Conservation (phyloP, 1,284 basidiomycete species). For the Coriolopsis trogii region DNA sequence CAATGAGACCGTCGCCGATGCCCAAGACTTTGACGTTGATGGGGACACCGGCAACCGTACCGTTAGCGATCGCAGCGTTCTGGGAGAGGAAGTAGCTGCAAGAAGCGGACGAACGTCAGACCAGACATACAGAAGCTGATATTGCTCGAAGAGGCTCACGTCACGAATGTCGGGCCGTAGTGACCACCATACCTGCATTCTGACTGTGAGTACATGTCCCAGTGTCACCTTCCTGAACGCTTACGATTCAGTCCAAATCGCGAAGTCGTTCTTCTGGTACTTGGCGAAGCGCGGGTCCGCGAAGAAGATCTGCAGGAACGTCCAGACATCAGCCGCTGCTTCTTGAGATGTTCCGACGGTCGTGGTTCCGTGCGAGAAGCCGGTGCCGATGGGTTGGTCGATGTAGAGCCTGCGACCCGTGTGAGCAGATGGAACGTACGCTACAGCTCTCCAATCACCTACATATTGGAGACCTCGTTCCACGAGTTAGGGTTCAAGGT, state of each 20-base stretch:
- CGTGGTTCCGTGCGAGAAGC: conserved; percentile 57
- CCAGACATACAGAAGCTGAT: neutral
- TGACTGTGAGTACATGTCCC: neutral
- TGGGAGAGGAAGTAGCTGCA: conserved; percentile 57
- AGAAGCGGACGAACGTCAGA: neutral
- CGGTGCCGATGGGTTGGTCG: conserved; percentile 64
- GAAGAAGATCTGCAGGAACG: conserved; percentile 68
- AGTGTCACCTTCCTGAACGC: neutral
- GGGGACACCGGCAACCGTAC: conserved; percentile 44
- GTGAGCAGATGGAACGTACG: neutral
- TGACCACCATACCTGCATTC: conserved; percentile 56
- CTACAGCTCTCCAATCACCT: conserved; percentile 2
- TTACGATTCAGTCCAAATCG: conserved; percentile 64
- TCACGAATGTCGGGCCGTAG: conserved; percentile 63
- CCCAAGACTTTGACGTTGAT: conserved; percentile 65
- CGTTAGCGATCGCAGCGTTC: conserved; percentile 55
- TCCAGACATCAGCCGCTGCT: conserved; percentile 60
- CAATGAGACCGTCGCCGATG: conserved; percentile 66
- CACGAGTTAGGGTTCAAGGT: conserved; percentile 61
- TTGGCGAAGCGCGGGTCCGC: conserved; percentile 57
- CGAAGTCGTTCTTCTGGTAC: conserved; percentile 50
- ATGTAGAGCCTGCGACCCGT: conserved; percentile 42
- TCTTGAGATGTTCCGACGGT: conserved; percentile 51
- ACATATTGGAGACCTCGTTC: conserved; percentile 64
- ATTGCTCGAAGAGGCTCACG: conserved; percentile 45